Conservation (phyloP, 495 filamentous ascomycete genomes). For the Tuber microsphaerosporum region DNA sequence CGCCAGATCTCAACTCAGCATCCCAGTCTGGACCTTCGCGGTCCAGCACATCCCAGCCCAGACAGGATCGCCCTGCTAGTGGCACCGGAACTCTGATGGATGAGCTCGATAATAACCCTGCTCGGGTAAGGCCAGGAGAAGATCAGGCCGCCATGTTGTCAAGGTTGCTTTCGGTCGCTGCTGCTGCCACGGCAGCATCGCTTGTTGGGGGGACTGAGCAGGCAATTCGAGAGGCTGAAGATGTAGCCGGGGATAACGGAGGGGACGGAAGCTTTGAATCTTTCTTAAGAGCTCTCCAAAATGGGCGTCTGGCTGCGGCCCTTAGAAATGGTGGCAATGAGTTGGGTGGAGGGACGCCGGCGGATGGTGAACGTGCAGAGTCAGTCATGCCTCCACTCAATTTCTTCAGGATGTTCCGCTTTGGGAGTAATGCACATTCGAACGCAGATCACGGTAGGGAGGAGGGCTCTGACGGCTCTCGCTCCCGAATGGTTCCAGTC, state of each 20-base stretch:
- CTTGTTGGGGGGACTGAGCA: conserved; percentile 53
- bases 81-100: conserved; percentile 37
- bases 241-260: conserved; percentile 52
- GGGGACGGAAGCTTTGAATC: conserved; percentile 53
- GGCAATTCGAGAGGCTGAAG: conserved; percentile 53
- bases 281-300: conserved; percentile 54
- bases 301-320: conserved; percentile 48
- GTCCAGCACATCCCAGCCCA: conserved; percentile 28
- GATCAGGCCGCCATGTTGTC: conserved; percentile 54
- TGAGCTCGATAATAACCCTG: conserved; percentile 50
- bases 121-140: conserved; percentile 49
- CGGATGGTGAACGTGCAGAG: conserved; percentile 37
- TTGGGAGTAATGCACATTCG: conserved; percentile 49
- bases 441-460: conserved; percentile 46
- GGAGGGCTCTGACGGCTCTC: conserved; percentile 51
- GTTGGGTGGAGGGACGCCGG: conserved; percentile 37
- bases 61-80: conserved; percentile 19
- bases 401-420: conserved; percentile 57
- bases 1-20: conserved; percentile 20
- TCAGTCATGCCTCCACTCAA: conserved; percentile 50
- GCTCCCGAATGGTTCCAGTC: conserved; percentile 41
- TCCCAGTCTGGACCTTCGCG: conserved; percentile 11
- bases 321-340: conserved; percentile 43
- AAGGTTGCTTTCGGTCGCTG: conserved; percentile 54
- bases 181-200: conserved; percentile 56